These are phyloP conservation scores for Cladosporium sp. DNA, from an alignment of 2,329 filamentous ascomycete genomes.

Conservation along the genomic window DNA sequence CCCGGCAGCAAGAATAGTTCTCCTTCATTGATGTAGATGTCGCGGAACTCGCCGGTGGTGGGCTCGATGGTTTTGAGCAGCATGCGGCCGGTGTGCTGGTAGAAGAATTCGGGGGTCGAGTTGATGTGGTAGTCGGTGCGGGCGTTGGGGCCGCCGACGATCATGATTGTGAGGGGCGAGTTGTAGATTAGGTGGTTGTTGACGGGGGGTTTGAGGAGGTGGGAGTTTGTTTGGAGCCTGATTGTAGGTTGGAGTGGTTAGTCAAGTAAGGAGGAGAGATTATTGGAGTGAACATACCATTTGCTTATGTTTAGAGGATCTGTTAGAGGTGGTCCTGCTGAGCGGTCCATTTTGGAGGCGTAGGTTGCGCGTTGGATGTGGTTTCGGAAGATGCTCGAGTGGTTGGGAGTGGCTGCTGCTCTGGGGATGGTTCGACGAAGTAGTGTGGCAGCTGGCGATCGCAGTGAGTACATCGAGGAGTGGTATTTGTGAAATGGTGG, in stretches of 20 bases:
- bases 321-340: conserved; percentile 20
- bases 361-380: conserved; percentile 22
- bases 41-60: conserved; percentile 64
- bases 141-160: conserved; percentile 93
- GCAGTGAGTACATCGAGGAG: not conserved
- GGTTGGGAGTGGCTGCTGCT: not conserved
- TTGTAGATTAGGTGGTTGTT: conserved; percentile 99
- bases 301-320: conserved; percentile 49
- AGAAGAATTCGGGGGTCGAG: conserved; percentile 95
- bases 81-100: conserved; percentile 93
- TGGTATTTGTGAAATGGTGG: not conserved
- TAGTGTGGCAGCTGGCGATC: conserved; percentile 19
- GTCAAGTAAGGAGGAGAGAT: not conserved
- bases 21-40: conserved; percentile 87
- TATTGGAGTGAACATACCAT: conserved; percentile 37
- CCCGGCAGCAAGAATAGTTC: conserved; percentile 90
- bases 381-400: conserved; percentile 3
- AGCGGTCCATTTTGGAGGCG: conserved; percentile 18
- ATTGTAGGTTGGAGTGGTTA: conserved; percentile 44
- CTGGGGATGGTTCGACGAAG: conserved; percentile 15
- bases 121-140: conserved; percentile 99
- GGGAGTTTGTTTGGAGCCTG: conserved; percentile 89
- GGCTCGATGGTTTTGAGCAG: conserved; percentile 85
- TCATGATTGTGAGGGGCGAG: conserved; percentile 80
- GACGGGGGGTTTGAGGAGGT: conserved; percentile 88